Base-by-base conservation (phyloP, 2,329 filamentous ascomycete genomes). In the Helotiales sp. region DNA sequence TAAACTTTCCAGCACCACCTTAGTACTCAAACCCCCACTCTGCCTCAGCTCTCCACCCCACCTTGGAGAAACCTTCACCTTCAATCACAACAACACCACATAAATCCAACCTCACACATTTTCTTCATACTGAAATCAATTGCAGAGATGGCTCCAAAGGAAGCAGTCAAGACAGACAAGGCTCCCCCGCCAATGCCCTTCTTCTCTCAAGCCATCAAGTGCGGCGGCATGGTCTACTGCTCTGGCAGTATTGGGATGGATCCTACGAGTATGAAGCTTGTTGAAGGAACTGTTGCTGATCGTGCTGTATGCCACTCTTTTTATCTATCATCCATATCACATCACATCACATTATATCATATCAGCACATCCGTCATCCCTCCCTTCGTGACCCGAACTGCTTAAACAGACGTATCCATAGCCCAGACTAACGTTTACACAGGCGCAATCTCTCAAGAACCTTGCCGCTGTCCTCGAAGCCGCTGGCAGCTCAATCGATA, bases 161-260 rank as follows among this genome's bases (percentile, higher is more conserved):
- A 67, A 69, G 62, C 63, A 19, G 67, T 69, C 30, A 34, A 53
- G 36, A 66, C 67, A 17, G 57, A 63, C 30, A 67, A 66, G 61
- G 78, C 81, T 10, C 81, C 78, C 30, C 72, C 75, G 60, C 79
- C 81, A 24, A 71, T 82, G 38, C 81, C 80, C 0, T 79, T 85
- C 65, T 81, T 84, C 70, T 84, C 79, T 2, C 82, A 88, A 67
- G 85, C 83, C 38, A 76, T 87, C 64, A 78, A 82, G 62, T 79
- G 79, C 71, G 84, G 85, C 67, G 86, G 85, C 66, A 81, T 87
- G 70, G 83, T 90, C n/a, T 90, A 88, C 75, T 88, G 86, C 75
- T 88, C 84, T 1, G 87, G 87, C 24, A 79, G 78, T 60, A 77
- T 89, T 30, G 82, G 81, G 13, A 75, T 84, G 65, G 79, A 86